Conservation (phyloP, 768 basidiomycete genomes). For the Pleurotus citrinopileatus region DNA sequence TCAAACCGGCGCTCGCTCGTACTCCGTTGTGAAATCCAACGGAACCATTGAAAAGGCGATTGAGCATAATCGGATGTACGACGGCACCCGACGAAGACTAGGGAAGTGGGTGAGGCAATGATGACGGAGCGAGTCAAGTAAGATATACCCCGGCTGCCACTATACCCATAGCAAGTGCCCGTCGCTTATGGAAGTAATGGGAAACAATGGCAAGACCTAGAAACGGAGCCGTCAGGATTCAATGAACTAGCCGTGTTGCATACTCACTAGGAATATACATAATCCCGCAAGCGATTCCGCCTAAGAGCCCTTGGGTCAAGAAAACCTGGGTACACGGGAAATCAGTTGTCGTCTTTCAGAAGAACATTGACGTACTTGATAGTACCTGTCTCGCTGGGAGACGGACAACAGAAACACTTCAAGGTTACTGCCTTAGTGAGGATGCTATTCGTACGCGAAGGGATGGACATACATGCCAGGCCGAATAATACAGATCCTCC, state of each 20-base stretch:
- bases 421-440: no score
- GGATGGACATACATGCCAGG: conserved; percentile 21
- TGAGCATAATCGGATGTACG: conserved; percentile 58
- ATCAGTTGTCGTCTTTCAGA: not conserved
- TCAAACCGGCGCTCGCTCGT: conserved; percentile 35
- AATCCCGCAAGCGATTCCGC: conserved; percentile 47
- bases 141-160: conserved; percentile 19
- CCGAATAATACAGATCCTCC: conserved; percentile 24
- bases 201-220: conserved; percentile 43
- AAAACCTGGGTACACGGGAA: conserved; percentile 36
- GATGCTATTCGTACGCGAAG: no score
- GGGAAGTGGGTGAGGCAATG: conserved; percentile 1
- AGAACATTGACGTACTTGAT: conserved; percentile 20
- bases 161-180: conserved; percentile 51
- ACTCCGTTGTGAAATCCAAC: conserved; percentile 40
- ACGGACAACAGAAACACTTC: conserved; percentile 29
- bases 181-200: conserved; percentile 49
- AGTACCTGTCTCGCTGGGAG: conserved; percentile 23
- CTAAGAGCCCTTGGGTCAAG: conserved; percentile 45
- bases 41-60: conserved; percentile 35
- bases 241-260: not conserved
- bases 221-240: not conserved
- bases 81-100: conserved; percentile 37
- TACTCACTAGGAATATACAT: conserved; percentile 38
- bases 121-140: not conserved